phyloP scores from a whole-genome alignment of 2,329 filamentous ascomycete genomes.

The Penicillium sp. region DNA sequence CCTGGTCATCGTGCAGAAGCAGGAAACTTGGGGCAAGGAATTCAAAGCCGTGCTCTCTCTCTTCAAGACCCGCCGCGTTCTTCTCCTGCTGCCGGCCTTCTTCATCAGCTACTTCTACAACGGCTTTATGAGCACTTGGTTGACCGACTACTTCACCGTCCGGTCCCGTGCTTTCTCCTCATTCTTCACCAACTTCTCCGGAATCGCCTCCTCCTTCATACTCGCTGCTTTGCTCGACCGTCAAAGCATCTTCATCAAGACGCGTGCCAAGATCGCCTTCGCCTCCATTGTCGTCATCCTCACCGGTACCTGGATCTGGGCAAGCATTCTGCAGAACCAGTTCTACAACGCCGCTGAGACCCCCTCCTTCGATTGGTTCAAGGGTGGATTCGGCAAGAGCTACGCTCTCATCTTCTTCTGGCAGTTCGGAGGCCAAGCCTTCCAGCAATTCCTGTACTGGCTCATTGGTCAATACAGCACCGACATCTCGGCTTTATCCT shows the following conservation, averaged over 20 bases:
- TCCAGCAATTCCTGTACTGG: conserved; percentile 30
- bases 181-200: conserved; percentile 29
- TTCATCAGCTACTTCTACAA: conserved; percentile 37
- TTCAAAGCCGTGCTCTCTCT: conserved; percentile 23
- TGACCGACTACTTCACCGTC: conserved; percentile 27
- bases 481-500: conserved; percentile 25
- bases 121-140: conserved; percentile 29
- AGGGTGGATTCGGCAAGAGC: conserved; percentile 22
- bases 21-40: conserved; percentile 21
- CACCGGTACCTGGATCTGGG: conserved; percentile 28
- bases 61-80: conserved; percentile 22
- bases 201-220: conserved; percentile 25
- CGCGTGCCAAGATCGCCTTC: conserved; percentile 24
- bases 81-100: conserved; percentile 27
- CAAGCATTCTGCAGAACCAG: conserved; percentile 24
- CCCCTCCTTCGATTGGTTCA: conserved; percentile 29
- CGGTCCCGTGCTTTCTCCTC: conserved; percentile 27
- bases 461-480: conserved; percentile 28
- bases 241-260: conserved; percentile 27
- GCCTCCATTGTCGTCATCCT: conserved; percentile 17
- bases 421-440: conserved; percentile 25
- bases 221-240: conserved; percentile 24
- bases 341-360: conserved; percentile 20
- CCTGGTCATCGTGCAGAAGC: conserved; percentile 24
- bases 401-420: conserved; percentile 28